Conservation (phyloP, 805 yeast species). For the Yarrowia sp. region DNA sequence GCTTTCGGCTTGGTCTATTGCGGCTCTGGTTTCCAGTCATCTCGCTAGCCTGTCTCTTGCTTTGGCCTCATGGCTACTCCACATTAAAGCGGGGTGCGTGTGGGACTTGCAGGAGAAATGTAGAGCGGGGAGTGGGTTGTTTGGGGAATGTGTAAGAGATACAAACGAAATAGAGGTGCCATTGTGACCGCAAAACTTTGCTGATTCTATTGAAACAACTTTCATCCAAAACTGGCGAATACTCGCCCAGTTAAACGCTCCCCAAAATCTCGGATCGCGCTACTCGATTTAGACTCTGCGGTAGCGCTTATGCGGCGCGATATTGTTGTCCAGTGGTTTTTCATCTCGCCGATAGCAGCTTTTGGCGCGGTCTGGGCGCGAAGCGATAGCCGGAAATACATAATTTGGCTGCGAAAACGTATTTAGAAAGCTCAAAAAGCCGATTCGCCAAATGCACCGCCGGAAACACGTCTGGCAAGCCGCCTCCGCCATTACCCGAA, state of each 20-base stretch:
- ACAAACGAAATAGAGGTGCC: background rate
- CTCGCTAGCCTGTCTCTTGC: background rate
- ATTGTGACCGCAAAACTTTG: no score
- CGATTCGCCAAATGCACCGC: no score
- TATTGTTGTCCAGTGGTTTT: background rate
- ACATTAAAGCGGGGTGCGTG: conserved; percentile 20
- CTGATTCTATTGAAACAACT: background rate
- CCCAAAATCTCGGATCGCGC: background rate
- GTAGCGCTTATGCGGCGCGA: conserved; percentile 13
- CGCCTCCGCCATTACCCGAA: background rate
- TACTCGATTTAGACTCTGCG: background rate
- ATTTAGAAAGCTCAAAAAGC: no score
- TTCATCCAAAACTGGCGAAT: background rate
- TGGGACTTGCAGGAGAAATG: background rate
- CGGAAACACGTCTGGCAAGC: no score
- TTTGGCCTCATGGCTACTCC: conserved; percentile 6
- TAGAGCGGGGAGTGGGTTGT: background rate
- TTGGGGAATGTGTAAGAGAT: background rate
- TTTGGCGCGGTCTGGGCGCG: no score
- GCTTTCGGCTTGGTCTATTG: background rate
- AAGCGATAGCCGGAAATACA: no score
- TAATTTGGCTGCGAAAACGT: no score
- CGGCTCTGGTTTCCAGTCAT: background rate
- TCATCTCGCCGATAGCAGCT: no score
- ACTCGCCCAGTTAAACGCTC: background rate